Evolutionary conservation across 2,329 filamentous ascomycete species (phyloP).

Genomic region (Tothia fuscella): DNA sequence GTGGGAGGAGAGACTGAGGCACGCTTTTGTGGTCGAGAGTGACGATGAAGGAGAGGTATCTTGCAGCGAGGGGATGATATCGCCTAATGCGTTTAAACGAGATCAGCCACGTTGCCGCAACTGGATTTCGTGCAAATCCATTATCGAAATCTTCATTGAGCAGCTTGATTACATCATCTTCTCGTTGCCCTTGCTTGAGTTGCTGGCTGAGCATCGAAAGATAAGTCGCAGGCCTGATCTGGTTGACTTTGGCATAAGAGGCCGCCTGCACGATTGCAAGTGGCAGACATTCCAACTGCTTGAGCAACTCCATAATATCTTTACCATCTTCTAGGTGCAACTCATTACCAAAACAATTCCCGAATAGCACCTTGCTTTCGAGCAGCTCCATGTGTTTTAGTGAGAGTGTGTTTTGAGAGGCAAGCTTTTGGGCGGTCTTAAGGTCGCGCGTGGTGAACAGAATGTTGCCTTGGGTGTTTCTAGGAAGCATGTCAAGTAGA

Average conservation of each 20-base stretch:
- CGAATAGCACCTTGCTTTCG: too few species aligned
- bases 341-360: too few species aligned
- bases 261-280: constrained; percentile 16
- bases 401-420: constrained; percentile 11
- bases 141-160: constrained; percentile 13
- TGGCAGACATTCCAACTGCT: constrained; percentile 16
- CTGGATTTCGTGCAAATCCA: constrained; percentile 8
- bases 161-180: constrained; percentile 20
- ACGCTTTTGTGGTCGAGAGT: constrained; percentile 16
- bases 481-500: too few species aligned
- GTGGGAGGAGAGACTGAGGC: constrained; percentile 13
- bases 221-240: not conserved
- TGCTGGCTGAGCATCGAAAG: not conserved
- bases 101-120: constrained; percentile 15
- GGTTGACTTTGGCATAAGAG: constrained; percentile 16
- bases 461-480: constrained; percentile 12
- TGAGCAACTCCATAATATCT: not conserved
- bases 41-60: constrained; percentile 15
- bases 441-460: constrained; percentile 15
- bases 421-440: constrained; percentile 12
- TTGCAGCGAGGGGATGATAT: constrained; percentile 12
- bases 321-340: constrained; percentile 9
- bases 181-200: constrained; percentile 20
- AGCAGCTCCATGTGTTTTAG: constrained; percentile 12
- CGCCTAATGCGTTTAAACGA: constrained; percentile 13